A percentile compares a stretch with the other conserved stretches of the same genome.
These are phyloP conservation scores for Trichoderma sp. DNA, from an alignment of 2,329 filamentous ascomycete species.

Conservation along the genomic window DNA sequence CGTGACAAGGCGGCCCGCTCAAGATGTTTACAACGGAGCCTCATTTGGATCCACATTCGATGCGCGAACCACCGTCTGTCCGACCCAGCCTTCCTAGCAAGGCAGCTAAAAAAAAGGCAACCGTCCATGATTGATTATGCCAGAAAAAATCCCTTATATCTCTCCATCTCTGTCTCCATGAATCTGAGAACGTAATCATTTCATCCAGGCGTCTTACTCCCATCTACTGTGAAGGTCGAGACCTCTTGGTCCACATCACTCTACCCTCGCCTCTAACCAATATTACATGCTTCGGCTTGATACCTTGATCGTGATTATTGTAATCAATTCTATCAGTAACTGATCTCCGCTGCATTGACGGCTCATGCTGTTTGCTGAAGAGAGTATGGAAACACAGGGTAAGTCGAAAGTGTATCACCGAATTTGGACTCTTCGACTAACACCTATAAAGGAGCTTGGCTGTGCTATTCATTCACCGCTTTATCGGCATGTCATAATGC, in stretches of 20 bases:
- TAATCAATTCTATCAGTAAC: neutral
- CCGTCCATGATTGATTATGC: neutral
- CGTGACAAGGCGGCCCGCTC: neutral
- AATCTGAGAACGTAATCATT: neutral
- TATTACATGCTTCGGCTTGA: neutral
- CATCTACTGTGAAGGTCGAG: neutral
- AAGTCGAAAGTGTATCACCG: neutral
- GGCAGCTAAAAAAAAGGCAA: constrained; percentile 14
- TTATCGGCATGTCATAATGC: neutral
- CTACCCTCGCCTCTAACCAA: neutral
- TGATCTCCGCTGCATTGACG: neutral
- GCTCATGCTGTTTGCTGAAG: neutral
- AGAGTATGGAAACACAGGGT: neutral
- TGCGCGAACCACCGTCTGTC: neutral
- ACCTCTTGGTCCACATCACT: neutral
- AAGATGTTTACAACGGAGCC: neutral
- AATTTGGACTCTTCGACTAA: neutral
- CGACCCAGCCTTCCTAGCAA: neutral
- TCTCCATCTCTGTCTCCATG: neutral
- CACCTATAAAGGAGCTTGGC: neutral
- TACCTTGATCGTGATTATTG: neutral
- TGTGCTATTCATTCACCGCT: neutral
- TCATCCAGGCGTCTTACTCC: neutral
- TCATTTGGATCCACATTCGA: neutral
- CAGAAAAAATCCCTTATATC: neutral